phyloP scores from a whole-genome alignment of 1,139 yeast species.

The Suhomyces anneliseae region DNA sequence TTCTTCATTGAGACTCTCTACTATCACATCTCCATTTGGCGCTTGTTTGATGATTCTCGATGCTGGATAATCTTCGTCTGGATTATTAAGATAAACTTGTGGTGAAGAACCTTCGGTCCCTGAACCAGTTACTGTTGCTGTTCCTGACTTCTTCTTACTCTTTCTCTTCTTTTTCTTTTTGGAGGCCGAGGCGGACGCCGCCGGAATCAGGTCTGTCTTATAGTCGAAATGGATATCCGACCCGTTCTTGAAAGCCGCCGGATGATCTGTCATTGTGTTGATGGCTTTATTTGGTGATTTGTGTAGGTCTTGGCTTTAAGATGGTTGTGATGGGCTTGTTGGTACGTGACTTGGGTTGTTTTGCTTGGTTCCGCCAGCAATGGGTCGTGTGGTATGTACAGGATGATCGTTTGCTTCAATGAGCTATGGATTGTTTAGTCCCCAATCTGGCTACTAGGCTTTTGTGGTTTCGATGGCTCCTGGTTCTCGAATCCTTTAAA shows the following conservation, averaged over 20 bases:
- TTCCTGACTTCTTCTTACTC: conserved; percentile 13
- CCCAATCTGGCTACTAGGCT: background rate
- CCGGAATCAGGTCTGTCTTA: conserved; percentile 8
- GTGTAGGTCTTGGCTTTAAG: background rate
- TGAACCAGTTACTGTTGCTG: conserved; percentile 2
- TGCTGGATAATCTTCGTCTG: conserved; percentile 66
- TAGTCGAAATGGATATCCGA: conserved; percentile 64
- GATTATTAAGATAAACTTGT: conserved; percentile 52
- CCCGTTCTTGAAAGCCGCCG: conserved; percentile 39
- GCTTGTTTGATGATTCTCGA: conserved; percentile 73
- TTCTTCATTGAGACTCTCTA: conserved; percentile 46
- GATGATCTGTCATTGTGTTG: conserved; percentile 7
- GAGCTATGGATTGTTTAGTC: background rate
- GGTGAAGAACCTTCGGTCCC: conserved; percentile 9
- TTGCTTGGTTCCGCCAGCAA: too few relatives aligned
- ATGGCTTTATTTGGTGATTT: background rate
- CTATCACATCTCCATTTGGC: conserved; percentile 72
- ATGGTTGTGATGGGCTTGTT: too few relatives aligned
- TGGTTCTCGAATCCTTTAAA: background rate
- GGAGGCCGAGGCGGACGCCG: conserved; percentile 7
- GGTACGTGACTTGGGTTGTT: too few relatives aligned
- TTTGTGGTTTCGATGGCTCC: background rate
- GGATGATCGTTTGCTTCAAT: background rate
- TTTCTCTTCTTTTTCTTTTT: conserved; percentile 38
- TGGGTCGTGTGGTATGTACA: background rate